phyloP scores from a whole-genome alignment of 2,329 filamentous ascomycete genomes.

The Cercospora nicotianae region DNA sequence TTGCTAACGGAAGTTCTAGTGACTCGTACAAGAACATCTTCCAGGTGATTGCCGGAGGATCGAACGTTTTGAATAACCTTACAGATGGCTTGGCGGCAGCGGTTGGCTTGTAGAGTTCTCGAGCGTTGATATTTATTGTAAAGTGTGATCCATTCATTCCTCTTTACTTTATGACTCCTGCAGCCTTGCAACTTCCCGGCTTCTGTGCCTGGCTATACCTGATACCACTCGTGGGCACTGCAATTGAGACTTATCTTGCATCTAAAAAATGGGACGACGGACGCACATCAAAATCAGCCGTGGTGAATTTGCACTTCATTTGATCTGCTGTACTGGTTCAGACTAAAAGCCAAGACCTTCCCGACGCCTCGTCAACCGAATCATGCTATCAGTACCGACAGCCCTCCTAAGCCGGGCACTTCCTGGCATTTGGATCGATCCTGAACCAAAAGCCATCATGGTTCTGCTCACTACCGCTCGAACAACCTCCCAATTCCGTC shows the following conservation, averaged over 20 bases:
- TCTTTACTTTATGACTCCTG: too few species aligned
- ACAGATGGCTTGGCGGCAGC: slow-evolving; percentile 29
- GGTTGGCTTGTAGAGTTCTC: slow-evolving; percentile 27
- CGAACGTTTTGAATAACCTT: slow-evolving; percentile 33
- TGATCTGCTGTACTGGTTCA: not conserved
- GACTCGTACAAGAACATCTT: slow-evolving; percentile 34
- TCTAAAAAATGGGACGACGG: too few species aligned
- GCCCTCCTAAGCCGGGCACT: not conserved
- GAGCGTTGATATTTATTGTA: not conserved
- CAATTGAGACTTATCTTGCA: not conserved
- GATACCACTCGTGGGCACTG: not conserved
- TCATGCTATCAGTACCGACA: too few species aligned
- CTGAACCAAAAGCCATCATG: slow-evolving; percentile 3
- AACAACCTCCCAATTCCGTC: not conserved
- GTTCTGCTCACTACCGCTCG: not conserved
- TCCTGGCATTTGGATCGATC: not conserved
- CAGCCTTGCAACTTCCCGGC: not conserved
- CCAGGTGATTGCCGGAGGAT: slow-evolving; percentile 29
- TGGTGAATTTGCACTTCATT: not conserved
- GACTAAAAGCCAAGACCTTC: not conserved
- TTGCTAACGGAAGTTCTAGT: not conserved
- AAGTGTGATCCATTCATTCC: not conserved
- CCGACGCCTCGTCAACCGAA: not conserved
- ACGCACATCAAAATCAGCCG: not conserved
- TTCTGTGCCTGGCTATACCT: not conserved